Percentiles rank a stretch among this genome's conserved stretches.
These are phyloP conservation scores for Cyanidium caldarium DNA, from an alignment of 23 red algal species.

Conservation along the genomic window DNA sequence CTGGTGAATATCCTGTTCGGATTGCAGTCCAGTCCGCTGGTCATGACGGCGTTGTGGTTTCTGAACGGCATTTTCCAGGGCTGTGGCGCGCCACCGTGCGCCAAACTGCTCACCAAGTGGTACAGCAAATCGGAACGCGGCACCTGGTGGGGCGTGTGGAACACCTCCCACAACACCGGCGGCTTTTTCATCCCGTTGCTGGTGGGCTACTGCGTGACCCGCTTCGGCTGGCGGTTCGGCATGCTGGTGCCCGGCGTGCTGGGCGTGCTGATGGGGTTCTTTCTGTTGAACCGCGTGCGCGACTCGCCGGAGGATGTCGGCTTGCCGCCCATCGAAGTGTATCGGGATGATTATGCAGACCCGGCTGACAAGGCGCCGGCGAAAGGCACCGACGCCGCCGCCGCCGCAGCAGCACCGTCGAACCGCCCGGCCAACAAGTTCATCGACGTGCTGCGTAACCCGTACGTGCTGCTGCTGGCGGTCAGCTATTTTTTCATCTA, in stretches of 20 bases:
- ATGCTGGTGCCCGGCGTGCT: conserved; percentile 90
- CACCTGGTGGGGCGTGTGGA: conserved; percentile 99
- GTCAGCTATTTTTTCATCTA: conserved; percentile 98
- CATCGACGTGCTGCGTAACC: conserved; percentile 79
- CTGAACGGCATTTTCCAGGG: conserved; percentile 95
- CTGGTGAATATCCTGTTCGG: conserved; percentile 97
- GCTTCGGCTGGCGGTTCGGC: conserved; percentile 92
- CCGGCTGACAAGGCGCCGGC: background rate
- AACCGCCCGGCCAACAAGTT: conserved; percentile 13
- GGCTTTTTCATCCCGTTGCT: conserved; percentile 95
- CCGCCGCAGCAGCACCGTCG: background rate
- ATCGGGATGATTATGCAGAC: conserved; percentile 17
- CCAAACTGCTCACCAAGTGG: conserved; percentile 89
- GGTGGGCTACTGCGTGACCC: conserved; percentile 68
- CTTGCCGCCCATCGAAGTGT: conserved; percentile 63
- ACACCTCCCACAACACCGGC: conserved; percentile 98
- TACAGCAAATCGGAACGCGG: conserved; percentile 86
- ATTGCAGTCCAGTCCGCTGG: conserved; percentile 49
- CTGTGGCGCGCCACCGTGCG: conserved; percentile 88
- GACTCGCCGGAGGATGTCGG: conserved; percentile 72
- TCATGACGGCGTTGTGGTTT: conserved; percentile 60
- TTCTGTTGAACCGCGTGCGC: conserved; percentile 72
- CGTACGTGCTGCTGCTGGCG: conserved; percentile 93
- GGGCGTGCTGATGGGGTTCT: conserved; percentile 57
- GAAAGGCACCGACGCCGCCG: background rate